Conservation (phyloP, 495 filamentous ascomycete species). For the Hypoxylon cercidicola region DNA sequence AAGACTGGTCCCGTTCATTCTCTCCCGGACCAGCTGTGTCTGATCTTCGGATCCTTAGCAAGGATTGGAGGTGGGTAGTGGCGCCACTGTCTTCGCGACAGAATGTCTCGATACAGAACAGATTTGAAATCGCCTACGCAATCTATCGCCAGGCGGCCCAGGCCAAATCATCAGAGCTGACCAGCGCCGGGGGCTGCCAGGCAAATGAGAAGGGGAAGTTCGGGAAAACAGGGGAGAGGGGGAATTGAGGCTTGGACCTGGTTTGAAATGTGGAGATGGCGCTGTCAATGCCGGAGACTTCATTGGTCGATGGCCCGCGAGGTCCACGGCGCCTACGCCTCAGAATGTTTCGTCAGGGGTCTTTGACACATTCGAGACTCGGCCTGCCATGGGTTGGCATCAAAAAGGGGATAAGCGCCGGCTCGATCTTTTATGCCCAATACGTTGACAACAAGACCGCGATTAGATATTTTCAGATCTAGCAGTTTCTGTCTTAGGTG, state of each 20-base stretch:
- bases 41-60: conserved; percentile 39
- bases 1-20: conserved; percentile 3
- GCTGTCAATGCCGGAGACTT: neutral
- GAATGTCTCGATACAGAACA: conserved; percentile 26
- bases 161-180: conserved; percentile 33
- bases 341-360: conserved; percentile 52
- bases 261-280: conserved; percentile 36
- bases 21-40: conserved; percentile 23
- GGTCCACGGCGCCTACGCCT: conserved; percentile 42
- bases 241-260: conserved; percentile 33
- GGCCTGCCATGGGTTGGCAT: conserved; percentile 23
- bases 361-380: conserved; percentile 46
- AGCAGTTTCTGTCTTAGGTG: no score
- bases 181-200: conserved; percentile 47
- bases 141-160: conserved; percentile 11
- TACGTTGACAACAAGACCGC: neutral
- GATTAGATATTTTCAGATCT: no score
- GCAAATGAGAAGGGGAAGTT: conserved; percentile 14
- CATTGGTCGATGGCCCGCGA: conserved; percentile 19
- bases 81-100: conserved; percentile 44
- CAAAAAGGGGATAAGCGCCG: conserved; percentile 33
- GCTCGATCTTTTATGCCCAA: conserved; percentile 19
- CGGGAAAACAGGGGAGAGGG: conserved; percentile 12
- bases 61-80: conserved; percentile 51
- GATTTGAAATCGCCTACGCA: conserved; percentile 21